These are phyloP conservation scores for Flaveria robusta DNA, from an alignment of 129 eudicot genomes.

Conservation along the genomic window DNA sequence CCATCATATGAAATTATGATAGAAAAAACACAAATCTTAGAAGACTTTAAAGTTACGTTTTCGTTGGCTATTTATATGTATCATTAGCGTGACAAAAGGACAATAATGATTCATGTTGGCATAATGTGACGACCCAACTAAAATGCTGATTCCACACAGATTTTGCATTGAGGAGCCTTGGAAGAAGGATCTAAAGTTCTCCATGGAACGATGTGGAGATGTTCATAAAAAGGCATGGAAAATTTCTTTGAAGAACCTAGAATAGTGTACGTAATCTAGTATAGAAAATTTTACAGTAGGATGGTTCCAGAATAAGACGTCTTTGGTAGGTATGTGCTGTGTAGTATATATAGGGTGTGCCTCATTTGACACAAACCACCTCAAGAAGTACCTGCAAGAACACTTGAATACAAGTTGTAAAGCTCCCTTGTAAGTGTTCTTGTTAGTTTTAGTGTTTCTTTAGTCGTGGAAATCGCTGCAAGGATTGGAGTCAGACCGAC, in stretches of 20 bases:
- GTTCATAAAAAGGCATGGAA: background rate
- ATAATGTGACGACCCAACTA: background rate
- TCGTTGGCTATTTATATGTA: conserved; percentile 3
- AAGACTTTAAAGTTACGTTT: background rate
- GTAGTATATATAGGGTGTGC: no score
- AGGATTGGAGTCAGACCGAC: background rate
- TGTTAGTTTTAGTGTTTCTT: background rate
- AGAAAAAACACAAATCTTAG: background rate
- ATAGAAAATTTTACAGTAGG: background rate
- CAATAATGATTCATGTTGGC: background rate
- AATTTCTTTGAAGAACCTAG: background rate
- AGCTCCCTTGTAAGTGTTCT: background rate
- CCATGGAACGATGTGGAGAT: background rate
- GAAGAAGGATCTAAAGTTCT: background rate
- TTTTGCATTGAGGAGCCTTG: background rate
- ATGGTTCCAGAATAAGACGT: background rate
- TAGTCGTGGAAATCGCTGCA: background rate
- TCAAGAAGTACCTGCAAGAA: background rate
- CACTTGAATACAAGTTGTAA: background rate
- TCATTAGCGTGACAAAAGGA: background rate
- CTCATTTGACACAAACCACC: conserved; percentile 1
- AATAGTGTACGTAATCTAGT: background rate
- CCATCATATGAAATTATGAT: background rate
- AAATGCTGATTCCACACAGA: background rate
- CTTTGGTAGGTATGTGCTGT: background rate